phyloP scores from a whole-genome alignment of 1,284 basidiomycete genomes.

The Trichosporon faecale region DNA sequence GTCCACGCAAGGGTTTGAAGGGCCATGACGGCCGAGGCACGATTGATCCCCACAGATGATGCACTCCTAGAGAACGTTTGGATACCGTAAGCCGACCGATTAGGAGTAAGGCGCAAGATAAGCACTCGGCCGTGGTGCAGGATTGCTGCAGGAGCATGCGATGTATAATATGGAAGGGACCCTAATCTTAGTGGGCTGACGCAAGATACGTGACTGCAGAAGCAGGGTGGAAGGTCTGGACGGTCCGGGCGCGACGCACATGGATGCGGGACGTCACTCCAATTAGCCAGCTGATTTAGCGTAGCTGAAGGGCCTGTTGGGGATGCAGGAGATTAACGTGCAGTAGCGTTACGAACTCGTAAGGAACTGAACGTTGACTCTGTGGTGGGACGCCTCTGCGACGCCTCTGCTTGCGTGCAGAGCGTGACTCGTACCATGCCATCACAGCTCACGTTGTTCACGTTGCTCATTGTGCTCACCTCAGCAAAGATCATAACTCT shows the following conservation, averaged over 20 bases:
- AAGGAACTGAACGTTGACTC: neutral
- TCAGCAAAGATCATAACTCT: neutral
- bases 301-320: neutral
- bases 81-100: neutral
- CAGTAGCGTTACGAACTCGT: neutral
- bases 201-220: neutral
- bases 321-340: neutral
- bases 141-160: neutral
- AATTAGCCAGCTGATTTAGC: neutral
- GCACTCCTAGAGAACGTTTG: neutral
- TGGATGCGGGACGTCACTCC: neutral
- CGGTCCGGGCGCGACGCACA: too few relatives aligned
- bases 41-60: neutral
- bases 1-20: neutral
- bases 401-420: neutral
- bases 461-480: neutral
- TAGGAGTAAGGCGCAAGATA: neutral
- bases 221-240: neutral
- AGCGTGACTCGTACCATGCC: neutral
- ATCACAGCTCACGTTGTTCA: neutral
- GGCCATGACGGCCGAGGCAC: neutral
- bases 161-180: neutral
- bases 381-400: neutral
- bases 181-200: neutral
- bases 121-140: neutral